Evolutionary conservation across 768 basidiomycete species (phyloP), one percentile per base, ranked within the genome.

Genomic region (Amanita pallidorosea): DNA sequence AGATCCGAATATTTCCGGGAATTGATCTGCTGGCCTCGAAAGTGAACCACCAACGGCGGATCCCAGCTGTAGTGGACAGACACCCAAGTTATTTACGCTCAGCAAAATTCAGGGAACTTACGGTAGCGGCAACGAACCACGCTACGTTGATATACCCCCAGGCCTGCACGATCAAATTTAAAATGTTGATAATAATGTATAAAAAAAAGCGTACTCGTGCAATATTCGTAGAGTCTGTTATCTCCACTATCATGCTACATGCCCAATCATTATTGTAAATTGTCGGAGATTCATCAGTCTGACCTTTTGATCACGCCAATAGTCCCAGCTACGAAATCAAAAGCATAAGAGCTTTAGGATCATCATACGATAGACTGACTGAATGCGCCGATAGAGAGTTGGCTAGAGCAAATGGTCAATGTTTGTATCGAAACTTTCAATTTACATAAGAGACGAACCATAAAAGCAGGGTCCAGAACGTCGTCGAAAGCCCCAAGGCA

Each of bases 401-500:
- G 83, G 58, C 83, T 84, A 36, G 52, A 1, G 52, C 50, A 47
- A 33, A 45, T 22, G 49, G 43, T 45, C 17, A 17, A 38, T 41
- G 22, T 12, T 31, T 17, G 36, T 37, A 29, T 41, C 13, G 8
- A 11, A 38, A 42, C 4, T 37, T 27, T 18, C 31, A 33, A 25
- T 17, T 12, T 22, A 15, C 34, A 54, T 22, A 31, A 44, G 12
- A 15, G 36, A 54, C 66, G 11, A 41, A 71, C 74, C 75, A 76
- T 20, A 76, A n/a, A n/a, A n/a, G 75, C 1, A 83, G 67, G 5
- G 79, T 79, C 76, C 72, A 77, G 58, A 83, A 86, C 0, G 83
- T 80, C 47, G 63, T 79, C 0, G 84, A 85, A 11, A 89, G 63
- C 18, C 86, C 87, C 54, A 88, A 87, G 61, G 75, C 79, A 49